Conservation (phyloP, 768 basidiomycete species). For the Daedalea quercina region DNA sequence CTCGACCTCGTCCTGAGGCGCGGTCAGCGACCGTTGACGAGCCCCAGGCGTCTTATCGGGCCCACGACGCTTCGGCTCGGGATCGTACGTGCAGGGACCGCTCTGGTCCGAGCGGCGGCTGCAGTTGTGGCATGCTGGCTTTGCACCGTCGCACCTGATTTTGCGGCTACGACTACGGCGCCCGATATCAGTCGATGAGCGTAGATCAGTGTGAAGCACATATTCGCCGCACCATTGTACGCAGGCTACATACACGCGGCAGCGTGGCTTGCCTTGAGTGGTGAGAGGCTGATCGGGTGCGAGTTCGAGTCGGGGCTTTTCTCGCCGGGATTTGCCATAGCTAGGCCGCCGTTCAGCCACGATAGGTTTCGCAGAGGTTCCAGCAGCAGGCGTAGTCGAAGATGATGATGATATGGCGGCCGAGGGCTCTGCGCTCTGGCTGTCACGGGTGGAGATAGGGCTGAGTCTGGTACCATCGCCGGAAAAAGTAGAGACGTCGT, state of each 20-base stretch:
- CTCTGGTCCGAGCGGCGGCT: slow-evolving; percentile 35
- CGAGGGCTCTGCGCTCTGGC: not conserved
- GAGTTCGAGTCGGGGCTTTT: slow-evolving; percentile 53
- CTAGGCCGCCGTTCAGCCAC: not conserved
- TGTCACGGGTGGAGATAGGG: not conserved
- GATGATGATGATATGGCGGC: not conserved
- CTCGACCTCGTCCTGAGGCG: slow-evolving; percentile 28
- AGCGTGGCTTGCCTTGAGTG: slow-evolving; percentile 70
- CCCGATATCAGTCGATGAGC: not conserved
- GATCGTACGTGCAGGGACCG: slow-evolving; percentile 57
- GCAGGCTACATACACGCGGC: slow-evolving; percentile 75
- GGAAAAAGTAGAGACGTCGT: not conserved
- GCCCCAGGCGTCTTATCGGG: slow-evolving; percentile 79
- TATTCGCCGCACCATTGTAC: slow-evolving; percentile 52
- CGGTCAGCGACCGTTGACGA: slow-evolving; percentile 51
- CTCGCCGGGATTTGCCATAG: slow-evolving; percentile 17
- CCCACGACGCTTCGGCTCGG: slow-evolving; percentile 69
- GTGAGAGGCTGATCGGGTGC: slow-evolving; percentile 75
- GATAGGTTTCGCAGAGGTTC: not conserved
- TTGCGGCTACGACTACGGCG: slow-evolving; percentile 61
- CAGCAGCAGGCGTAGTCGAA: not conserved
- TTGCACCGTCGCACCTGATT: slow-evolving; percentile 78
- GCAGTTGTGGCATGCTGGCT: slow-evolving; percentile 73
- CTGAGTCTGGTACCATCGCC: not conserved
- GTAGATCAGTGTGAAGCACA: not conserved